Evolutionary conservation across 805 yeast species (phyloP).

Genomic region (Wilhelminamyces savonicus): DNA sequence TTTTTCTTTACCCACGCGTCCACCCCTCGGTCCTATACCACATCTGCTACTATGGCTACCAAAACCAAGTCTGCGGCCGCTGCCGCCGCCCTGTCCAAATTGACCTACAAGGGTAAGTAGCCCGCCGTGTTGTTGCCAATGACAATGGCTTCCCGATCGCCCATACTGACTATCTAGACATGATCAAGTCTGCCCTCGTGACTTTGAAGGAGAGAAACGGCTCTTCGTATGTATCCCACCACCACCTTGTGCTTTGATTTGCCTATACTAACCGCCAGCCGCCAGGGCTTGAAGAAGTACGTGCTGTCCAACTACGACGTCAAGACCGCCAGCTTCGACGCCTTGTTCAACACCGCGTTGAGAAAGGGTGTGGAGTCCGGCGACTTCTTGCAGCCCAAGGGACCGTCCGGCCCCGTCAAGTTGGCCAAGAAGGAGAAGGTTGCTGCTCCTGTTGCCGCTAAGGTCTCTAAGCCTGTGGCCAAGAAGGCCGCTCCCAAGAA

Average conservation of each 20-base stretch:
- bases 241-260: neutral
- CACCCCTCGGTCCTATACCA: too few species aligned
- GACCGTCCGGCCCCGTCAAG: conserved; percentile 83
- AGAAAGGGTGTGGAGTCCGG: conserved; percentile 78
- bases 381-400: conserved; percentile 78
- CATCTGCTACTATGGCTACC: too few species aligned
- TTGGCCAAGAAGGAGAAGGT: conserved; percentile 45
- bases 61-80: conserved; percentile 11
- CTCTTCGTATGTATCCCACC: conserved; percentile 45
- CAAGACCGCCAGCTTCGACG: conserved; percentile 61
- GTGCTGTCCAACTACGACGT: conserved; percentile 58
- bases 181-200: conserved; percentile 62
- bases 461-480: conserved; percentile 2
- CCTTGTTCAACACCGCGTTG: conserved; percentile 70
- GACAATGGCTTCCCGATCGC: neutral
- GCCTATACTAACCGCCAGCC: conserved; percentile 36
- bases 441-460: too few species aligned
- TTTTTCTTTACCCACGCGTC: too few species aligned
- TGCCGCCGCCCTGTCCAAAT: conserved; percentile 23
- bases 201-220: conserved; percentile 78
- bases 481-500: conserved; percentile 10
- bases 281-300: conserved; percentile 84
- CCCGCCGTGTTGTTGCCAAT: neutral
- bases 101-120: conserved; percentile 44
- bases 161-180: conserved; percentile 32